phyloP scores from a whole-genome alignment of 495 filamentous ascomycete species.

The Penicillium paxilli region DNA sequence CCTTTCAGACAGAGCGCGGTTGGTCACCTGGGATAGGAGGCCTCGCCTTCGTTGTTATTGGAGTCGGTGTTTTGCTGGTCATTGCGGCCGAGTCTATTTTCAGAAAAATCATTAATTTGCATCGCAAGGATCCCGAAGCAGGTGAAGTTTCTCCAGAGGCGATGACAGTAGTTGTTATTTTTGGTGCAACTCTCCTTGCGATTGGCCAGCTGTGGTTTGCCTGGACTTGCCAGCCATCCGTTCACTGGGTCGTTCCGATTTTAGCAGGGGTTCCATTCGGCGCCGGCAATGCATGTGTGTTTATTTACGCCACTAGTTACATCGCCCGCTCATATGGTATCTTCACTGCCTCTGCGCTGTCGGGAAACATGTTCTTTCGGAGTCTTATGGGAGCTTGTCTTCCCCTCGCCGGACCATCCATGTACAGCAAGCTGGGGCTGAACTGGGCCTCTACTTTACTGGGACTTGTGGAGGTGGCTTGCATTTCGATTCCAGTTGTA shows the following conservation, averaged over 20 bases:
- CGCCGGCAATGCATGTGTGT: slow-evolving; percentile 71
- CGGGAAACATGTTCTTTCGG: slow-evolving; percentile 73
- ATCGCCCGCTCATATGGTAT: slow-evolving; percentile 75
- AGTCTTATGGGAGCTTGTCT: slow-evolving; percentile 66
- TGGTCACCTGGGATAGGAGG: slow-evolving; percentile 70
- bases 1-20: slow-evolving; percentile 69
- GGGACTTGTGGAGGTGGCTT: slow-evolving; percentile 63
- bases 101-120: slow-evolving; percentile 69
- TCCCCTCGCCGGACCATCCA: slow-evolving; percentile 69
- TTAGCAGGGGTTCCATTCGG: slow-evolving; percentile 78
- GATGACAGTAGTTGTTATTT: slow-evolving; percentile 67
- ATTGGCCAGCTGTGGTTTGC: slow-evolving; percentile 76
- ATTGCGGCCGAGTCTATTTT: slow-evolving; percentile 69
- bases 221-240: slow-evolving; percentile 74
- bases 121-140: slow-evolving; percentile 66
- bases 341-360: slow-evolving; percentile 74
- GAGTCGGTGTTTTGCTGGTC: slow-evolving; percentile 64
- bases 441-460: slow-evolving; percentile 79
- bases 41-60: slow-evolving; percentile 75
- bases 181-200: slow-evolving; percentile 66
- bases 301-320: slow-evolving; percentile 80
- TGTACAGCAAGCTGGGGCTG: slow-evolving; percentile 68
- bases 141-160: slow-evolving; percentile 70
- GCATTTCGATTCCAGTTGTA: slow-evolving; percentile 76
- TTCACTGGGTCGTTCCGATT: slow-evolving; percentile 75